Percentiles rank a stretch among this genome's conserved stretches.
These are phyloP conservation scores for Austroboletus niveus DNA, from an alignment of 1,284 basidiomycete genomes.

Conservation along the genomic window DNA sequence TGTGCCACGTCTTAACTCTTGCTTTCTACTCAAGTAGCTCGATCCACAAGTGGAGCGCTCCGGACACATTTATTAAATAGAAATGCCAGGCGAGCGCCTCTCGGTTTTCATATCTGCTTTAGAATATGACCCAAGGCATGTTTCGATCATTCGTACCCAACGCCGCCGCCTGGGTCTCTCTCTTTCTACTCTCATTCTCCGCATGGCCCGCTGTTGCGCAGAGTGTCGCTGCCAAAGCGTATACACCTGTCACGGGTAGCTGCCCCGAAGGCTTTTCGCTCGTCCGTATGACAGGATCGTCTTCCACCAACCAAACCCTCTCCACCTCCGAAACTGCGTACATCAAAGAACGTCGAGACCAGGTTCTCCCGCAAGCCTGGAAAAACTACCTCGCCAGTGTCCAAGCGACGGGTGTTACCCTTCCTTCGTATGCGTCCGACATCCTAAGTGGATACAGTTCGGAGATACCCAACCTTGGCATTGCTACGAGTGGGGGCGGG, in stretches of 20 bases:
- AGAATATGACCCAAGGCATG: too few relatives aligned
- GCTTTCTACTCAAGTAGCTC: too few relatives aligned
- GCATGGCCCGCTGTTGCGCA: slow-evolving; percentile 20
- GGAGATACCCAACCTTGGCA: slow-evolving; percentile 38
- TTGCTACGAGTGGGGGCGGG: slow-evolving; percentile 47
- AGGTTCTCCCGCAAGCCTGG: slow-evolving; percentile 34
- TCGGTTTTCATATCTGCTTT: too few relatives aligned
- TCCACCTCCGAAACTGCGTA: slow-evolving; percentile 33
- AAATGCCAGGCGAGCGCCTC: too few relatives aligned
- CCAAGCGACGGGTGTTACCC: slow-evolving; percentile 19
- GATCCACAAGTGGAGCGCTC: too few relatives aligned
- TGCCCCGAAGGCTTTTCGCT: slow-evolving; percentile 35
- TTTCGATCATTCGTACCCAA: neutral
- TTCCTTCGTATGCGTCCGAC: slow-evolving; percentile 36
- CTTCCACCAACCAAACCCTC: slow-evolving; percentile 26
- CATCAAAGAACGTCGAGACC: slow-evolving; percentile 27
- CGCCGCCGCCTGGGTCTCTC: slow-evolving; percentile 15
- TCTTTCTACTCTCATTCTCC: slow-evolving; percentile 8
- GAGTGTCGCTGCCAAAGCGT: slow-evolving; percentile 20
- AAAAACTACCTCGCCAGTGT: slow-evolving; percentile 37
- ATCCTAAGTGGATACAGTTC: slow-evolving; percentile 31
- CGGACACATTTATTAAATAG: too few relatives aligned
- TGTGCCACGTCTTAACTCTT: too few relatives aligned
- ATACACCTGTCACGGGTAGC: slow-evolving; percentile 26
- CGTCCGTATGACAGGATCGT: slow-evolving; percentile 33